phyloP scores from a whole-genome alignment of 176 grass and related monocot species.

The Bonia amplexicaulis region DNA sequence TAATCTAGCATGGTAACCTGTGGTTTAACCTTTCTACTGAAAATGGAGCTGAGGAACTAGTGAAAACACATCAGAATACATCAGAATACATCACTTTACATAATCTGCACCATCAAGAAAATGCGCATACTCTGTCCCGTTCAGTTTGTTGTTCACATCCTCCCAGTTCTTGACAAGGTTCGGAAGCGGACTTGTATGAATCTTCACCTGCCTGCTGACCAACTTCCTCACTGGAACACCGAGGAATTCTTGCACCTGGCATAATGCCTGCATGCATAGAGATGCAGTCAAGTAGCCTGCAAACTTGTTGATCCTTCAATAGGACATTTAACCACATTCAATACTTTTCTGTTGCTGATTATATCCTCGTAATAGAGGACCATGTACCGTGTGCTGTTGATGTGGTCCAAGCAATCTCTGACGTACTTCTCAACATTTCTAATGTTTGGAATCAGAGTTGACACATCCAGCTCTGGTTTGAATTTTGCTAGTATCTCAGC shows the following conservation, averaged over 20 bases:
- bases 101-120: conserved; percentile 75
- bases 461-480: conserved; percentile 63
- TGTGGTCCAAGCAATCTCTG: conserved; percentile 56
- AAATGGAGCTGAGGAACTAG: neutral
- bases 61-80: neutral
- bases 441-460: conserved; percentile 53
- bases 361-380: conserved; percentile 89
- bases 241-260: conserved; percentile 63
- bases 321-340: neutral
- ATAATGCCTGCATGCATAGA: conserved; percentile 46
- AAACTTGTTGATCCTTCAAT: neutral
- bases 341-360: conserved; percentile 56
- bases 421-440: conserved; percentile 56
- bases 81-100: neutral
- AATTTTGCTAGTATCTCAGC: conserved; percentile 87
- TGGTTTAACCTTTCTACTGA: neutral
- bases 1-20: neutral
- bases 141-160: conserved; percentile 67
- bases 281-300: neutral
- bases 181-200: conserved; percentile 67
- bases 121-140: conserved; percentile 54
- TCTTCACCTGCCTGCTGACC: conserved; percentile 88
- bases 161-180: conserved; percentile 66
- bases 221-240: conserved; percentile 52
- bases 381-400: conserved; percentile 57